Evolutionary conservation across 2,329 filamentous ascomycete genomes (phyloP).

Genomic region (Macrophomina phaseolina): DNA sequence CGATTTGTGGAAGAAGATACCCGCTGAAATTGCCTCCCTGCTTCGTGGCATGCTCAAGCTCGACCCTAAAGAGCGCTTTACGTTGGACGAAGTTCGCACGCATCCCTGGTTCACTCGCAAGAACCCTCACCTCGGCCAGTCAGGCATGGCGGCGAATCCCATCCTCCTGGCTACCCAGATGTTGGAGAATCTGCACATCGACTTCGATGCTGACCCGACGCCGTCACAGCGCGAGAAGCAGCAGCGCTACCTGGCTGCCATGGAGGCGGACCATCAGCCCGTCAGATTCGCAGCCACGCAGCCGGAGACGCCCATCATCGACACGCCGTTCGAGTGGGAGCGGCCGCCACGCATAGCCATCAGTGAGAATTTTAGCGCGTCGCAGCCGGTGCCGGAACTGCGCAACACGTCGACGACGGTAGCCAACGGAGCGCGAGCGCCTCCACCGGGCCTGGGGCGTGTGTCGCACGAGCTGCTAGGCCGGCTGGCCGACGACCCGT

Average conservation of each 20-base stretch:
- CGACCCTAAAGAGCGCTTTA: constrained; percentile 75
- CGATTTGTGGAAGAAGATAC: constrained; percentile 82
- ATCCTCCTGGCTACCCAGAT: constrained; percentile 90
- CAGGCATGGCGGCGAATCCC: constrained; percentile 78
- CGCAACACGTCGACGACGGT: constrained; percentile 36
- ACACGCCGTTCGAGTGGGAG: constrained; percentile 88
- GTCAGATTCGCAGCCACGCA: constrained; percentile 77
- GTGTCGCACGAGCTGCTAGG: constrained; percentile 52
- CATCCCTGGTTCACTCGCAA: constrained; percentile 93
- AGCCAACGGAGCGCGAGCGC: constrained; percentile 29
- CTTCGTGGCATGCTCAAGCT: constrained; percentile 93
- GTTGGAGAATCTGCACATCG: constrained; percentile 88
- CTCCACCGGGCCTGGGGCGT: constrained; percentile 22
- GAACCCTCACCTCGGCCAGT: constrained; percentile 75
- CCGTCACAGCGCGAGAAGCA: constrained; percentile 52
- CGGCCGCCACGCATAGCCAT: constrained; percentile 65
- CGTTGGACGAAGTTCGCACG: constrained; percentile 82
- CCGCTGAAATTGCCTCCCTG: constrained; percentile 75
- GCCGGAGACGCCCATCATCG: constrained; percentile 76
- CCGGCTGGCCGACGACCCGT: constrained; percentile 82
- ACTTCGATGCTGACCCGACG: constrained; percentile 74
- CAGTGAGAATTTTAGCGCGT: constrained; percentile 50
- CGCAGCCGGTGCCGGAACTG: constrained; percentile 53
- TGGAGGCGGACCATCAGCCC: constrained; percentile 69
- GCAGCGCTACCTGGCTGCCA: constrained; percentile 51